These are phyloP conservation scores for Candida tunisiensis DNA, from an alignment of 1,139 yeast species.

Conservation along the genomic window DNA sequence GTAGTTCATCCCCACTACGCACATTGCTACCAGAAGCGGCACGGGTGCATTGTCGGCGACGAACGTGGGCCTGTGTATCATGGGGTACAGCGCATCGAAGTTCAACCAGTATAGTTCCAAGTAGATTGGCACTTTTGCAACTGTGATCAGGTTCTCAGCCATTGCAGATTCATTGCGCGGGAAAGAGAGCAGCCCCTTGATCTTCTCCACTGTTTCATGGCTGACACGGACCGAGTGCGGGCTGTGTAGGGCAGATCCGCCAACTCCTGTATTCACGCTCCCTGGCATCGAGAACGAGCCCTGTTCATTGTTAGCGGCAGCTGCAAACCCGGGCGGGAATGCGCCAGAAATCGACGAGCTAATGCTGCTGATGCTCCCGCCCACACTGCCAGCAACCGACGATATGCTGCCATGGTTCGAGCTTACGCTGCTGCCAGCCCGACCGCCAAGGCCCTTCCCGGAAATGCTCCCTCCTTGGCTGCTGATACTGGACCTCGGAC, in stretches of 20 bases:
- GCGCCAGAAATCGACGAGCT: too few relatives aligned
- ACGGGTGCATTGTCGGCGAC: constrained; percentile 17
- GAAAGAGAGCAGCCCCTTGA: constrained; percentile 2
- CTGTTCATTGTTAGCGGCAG: too few relatives aligned
- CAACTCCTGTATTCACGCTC: background rate
- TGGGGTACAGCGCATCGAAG: constrained; percentile 8
- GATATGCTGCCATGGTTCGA: too few relatives aligned
- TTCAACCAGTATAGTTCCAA: constrained; percentile 10
- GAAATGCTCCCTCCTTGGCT: too few relatives aligned
- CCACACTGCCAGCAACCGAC: too few relatives aligned
- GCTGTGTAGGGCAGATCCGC: background rate
- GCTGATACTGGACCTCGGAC: too few relatives aligned
- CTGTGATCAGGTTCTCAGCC: constrained; percentile 1
- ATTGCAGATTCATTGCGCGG: constrained; percentile 4
- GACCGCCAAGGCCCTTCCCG: too few relatives aligned
- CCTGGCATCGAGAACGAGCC: background rate
- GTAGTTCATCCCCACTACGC: constrained; percentile 25
- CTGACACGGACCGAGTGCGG: background rate
- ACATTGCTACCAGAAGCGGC: constrained; percentile 19
- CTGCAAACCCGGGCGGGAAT: too few relatives aligned
- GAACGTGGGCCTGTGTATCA: constrained; percentile 26
- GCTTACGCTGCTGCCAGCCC: too few relatives aligned
- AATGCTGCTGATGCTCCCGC: too few relatives aligned
- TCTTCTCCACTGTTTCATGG: background rate
- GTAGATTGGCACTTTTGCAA: constrained; percentile 4